Evolutionary conservation across 768 basidiomycete species (phyloP), one percentile per base, ranked within the genome.

Genomic region (Lactarius pseudohatsudake): DNA sequence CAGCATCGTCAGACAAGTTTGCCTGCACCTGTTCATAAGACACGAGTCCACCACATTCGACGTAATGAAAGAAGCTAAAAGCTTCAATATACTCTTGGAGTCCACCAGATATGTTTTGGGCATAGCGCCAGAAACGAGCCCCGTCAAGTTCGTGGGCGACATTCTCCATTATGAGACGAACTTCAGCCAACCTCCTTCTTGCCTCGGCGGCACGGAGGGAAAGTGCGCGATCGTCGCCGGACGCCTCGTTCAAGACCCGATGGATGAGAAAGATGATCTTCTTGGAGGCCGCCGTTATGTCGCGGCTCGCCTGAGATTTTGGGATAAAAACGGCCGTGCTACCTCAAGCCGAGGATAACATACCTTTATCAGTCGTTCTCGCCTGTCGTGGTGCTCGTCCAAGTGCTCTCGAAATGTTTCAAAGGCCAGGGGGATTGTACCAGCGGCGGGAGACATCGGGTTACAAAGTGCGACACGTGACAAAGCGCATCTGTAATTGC

Each of bases 11-110:
- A 34, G 79, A 82, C 41, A 97, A 77, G 0, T 86, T 80, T 16
- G 78, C 70, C 72, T 94, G 90, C 20, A 92, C 89, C 70, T 89
- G 81, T 28, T 80, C 74, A 69, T 84, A 90, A 4, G 88, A 81
- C 62, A 97, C 84, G 63, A 97, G 79, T 2, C 82, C 76, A 38
- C 83, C 81, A 70, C 87, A 79, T 65, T 91, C 85, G 59, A 96
- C 83, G 74, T 91, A 98, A 76, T 95, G 85, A 0, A 91, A 83
- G 74, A 98, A 95, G 72, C 92, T 90, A 64, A 94, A 79, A 1
- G 92, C 95, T 76, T 98, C 97, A 69, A 98, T 92, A 77, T 94
- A 98, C 78, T 98, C 97, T 76, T 98, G 95, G 34, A 98, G 77
- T 4, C 96, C 88, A 1, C 89, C 86, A 7, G 90, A 91, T 63